Conservation (phyloP, 2,329 filamentous ascomycete genomes). For the Cladosporium sp. region DNA sequence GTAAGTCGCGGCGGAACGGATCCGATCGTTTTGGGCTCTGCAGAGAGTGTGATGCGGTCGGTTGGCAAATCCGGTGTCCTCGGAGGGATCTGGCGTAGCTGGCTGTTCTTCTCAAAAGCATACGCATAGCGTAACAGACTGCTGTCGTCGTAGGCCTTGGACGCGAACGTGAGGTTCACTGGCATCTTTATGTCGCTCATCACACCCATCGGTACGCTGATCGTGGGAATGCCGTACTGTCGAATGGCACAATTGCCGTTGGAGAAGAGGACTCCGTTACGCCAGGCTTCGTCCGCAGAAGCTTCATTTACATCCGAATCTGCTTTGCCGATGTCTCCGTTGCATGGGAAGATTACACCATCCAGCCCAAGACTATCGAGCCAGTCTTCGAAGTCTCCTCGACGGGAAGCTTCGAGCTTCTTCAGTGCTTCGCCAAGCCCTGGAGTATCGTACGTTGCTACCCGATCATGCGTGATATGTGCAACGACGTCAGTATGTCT, state of each 20-base stretch:
- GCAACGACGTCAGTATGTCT: conserved; percentile 33
- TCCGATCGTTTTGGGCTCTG: not conserved
- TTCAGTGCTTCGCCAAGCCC: conserved; percentile 43
- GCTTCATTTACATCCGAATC: conserved; percentile 42
- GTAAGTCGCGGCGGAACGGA: not conserved
- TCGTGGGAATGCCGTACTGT: conserved; percentile 54
- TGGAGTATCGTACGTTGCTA: conserved; percentile 32
- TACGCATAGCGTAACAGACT: conserved; percentile 27
- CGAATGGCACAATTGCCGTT: conserved; percentile 54
- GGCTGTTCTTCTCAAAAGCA: conserved; percentile 23
- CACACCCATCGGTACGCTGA: conserved; percentile 54
- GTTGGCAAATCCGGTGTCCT: conserved; percentile 29
- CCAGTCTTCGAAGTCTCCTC: conserved; percentile 51
- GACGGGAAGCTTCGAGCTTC: conserved; percentile 48
- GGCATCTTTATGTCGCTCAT: conserved; percentile 50
- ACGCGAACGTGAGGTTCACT: conserved; percentile 52
- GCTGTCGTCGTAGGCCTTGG: conserved; percentile 48
- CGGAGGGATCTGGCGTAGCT: conserved; percentile 14
- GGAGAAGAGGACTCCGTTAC: conserved; percentile 53
- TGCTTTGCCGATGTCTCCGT: conserved; percentile 50
- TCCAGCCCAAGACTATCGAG: conserved; percentile 44
- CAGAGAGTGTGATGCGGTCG: conserved; percentile 16
- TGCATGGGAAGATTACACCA: conserved; percentile 49
- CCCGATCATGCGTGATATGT: conserved; percentile 23
- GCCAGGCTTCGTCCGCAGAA: conserved; percentile 38